A percentile compares a stretch with the other conserved stretches of the same genome.
Conservation (phyloP, 495 filamentous ascomycete genomes). For the Schizothecium vesticola region DNA sequence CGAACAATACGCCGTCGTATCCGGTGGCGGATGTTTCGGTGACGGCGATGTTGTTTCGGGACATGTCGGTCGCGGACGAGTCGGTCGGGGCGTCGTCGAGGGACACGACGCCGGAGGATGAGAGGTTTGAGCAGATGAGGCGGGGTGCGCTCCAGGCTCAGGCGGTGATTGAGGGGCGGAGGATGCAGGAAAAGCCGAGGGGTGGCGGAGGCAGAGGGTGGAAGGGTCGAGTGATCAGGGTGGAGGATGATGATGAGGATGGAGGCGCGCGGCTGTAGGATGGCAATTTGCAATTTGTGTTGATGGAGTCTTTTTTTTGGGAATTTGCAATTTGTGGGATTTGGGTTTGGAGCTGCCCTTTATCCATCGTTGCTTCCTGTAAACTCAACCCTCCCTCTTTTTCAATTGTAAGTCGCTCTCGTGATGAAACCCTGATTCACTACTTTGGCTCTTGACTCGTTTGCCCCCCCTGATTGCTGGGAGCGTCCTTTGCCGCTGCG, state of each 20-base stretch:
- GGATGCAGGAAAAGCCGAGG: background rate
- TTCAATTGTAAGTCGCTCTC: background rate
- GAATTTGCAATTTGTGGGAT: background rate
- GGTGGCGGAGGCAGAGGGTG: background rate
- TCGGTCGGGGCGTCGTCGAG: background rate
- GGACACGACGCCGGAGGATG: background rate
- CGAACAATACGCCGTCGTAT: constrained; percentile 13
- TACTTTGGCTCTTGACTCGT: background rate
- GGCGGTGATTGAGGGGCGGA: background rate
- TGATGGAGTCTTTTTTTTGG: background rate
- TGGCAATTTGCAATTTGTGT: no score
- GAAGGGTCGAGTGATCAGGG: background rate
- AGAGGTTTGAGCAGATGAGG: background rate
- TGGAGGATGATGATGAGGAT: background rate
- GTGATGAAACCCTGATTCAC: background rate
- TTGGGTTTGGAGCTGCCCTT: background rate
- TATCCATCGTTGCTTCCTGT: background rate
- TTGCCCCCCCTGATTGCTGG: background rate
- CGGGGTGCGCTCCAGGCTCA: background rate
- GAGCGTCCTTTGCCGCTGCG: constrained; percentile 1
- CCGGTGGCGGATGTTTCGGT: background rate
- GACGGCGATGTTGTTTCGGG: background rate
- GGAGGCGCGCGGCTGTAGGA: background rate
- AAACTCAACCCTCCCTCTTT: background rate
- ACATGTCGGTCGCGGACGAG: background rate